phyloP scores from a whole-genome alignment of 2,329 filamentous ascomycete species.

The Epichloe brachyelytri region DNA sequence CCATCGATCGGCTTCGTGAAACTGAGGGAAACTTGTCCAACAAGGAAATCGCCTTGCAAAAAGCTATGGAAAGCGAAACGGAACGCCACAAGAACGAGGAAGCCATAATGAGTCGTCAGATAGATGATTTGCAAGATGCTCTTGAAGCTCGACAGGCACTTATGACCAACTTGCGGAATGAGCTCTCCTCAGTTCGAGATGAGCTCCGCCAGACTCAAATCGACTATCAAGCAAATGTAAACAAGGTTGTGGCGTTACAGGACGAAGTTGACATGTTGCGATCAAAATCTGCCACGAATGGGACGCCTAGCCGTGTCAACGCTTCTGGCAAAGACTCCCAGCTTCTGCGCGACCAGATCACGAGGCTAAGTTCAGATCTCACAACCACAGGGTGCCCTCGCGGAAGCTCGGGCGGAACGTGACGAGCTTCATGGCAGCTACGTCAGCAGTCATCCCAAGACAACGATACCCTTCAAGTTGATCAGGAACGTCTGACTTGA shows the following conservation, averaged over 20 bases:
- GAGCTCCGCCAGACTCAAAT: constrained; percentile 56
- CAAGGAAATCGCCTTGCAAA: constrained; percentile 54
- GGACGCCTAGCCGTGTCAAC: constrained; percentile 31
- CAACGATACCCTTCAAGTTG: constrained; percentile 46
- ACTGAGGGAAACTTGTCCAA: constrained; percentile 53
- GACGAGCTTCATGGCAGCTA: constrained; percentile 52
- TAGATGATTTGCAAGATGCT: constrained; percentile 61
- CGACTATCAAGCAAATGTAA: constrained; percentile 46
- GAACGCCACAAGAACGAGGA: constrained; percentile 63
- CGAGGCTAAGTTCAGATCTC: constrained; percentile 46
- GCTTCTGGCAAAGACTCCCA: constrained; percentile 48
- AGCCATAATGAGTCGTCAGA: constrained; percentile 54
- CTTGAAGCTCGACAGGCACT: constrained; percentile 53
- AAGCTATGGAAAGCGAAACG: constrained; percentile 56
- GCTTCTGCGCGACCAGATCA: constrained; percentile 48
- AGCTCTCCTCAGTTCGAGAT: constrained; percentile 53
- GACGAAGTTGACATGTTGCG: constrained; percentile 68
- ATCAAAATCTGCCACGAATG: constrained; percentile 8
- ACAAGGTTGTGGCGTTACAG: constrained; percentile 56
- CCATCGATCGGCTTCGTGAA: constrained; percentile 57
- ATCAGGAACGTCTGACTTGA: constrained; percentile 56
- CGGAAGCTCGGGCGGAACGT: constrained; percentile 49
- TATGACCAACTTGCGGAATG: constrained; percentile 51
- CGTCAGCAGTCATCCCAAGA: constrained; percentile 40
- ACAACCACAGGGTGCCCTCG: constrained; percentile 41